Evolutionary conservation across 768 basidiomycete genomes (phyloP).

Genomic region (Paxillus involutus): DNA sequence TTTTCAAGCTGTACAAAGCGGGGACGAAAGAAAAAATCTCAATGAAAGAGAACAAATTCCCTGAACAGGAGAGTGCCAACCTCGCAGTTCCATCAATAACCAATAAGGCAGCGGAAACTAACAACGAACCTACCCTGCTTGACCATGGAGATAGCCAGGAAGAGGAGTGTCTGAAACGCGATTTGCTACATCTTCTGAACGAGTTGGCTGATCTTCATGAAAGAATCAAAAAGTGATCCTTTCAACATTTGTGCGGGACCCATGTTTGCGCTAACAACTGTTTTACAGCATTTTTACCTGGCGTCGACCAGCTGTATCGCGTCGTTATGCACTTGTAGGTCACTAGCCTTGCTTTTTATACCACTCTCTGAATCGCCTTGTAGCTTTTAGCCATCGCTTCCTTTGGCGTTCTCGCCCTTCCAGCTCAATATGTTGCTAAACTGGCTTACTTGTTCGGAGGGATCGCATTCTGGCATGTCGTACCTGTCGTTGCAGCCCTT

Average conservation of each 20-base stretch:
- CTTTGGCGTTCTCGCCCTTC: constrained; percentile 43
- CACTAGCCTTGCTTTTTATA: not conserved
- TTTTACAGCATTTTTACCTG: constrained; percentile 60
- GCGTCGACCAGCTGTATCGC: constrained; percentile 54
- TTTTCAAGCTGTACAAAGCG: constrained; percentile 45
- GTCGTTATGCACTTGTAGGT: constrained; percentile 48
- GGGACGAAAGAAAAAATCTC: constrained; percentile 33
- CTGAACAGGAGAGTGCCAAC: not conserved
- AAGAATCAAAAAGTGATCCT: constrained; percentile 56
- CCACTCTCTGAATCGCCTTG: constrained; percentile 1
- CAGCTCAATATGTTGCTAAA: constrained; percentile 52
- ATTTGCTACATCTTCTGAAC: constrained; percentile 40
- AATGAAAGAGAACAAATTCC: constrained; percentile 6
- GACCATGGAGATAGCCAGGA: constrained; percentile 38
- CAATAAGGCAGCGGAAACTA: constrained; percentile 1
- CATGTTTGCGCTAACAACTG: constrained; percentile 1
- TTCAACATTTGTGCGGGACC: not conserved
- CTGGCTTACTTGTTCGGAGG: constrained; percentile 46
- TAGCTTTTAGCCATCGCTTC: constrained; percentile 39
- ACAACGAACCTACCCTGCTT: constrained; percentile 23
- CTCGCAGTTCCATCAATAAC: not conserved
- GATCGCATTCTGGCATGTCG: constrained; percentile 61
- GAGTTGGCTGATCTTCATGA: constrained; percentile 63
- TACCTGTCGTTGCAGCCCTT: constrained; percentile 54
- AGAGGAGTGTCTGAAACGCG: constrained; percentile 43